These are phyloP conservation scores for Dispira simplex DNA, from an alignment of 192 early-diverging fungal genomes.

Conservation along the genomic window DNA sequence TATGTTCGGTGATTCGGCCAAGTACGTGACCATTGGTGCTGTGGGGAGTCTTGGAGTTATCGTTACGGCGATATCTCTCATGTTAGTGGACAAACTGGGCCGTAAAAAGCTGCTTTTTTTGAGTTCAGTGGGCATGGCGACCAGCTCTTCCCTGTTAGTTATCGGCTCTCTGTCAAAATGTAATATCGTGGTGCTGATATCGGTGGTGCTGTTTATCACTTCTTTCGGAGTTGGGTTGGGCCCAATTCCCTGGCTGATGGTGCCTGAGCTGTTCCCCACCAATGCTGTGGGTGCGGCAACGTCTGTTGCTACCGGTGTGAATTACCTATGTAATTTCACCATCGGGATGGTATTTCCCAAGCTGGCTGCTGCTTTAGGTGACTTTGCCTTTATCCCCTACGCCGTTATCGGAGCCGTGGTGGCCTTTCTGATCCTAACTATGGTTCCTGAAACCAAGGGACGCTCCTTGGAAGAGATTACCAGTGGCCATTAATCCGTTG, in stretches of 20 bases:
- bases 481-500: not conserved
- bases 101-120: conserved; percentile 53
- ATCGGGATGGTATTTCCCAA: conserved; percentile 38
- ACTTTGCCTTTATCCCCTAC: conserved; percentile 37
- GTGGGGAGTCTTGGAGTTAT: conserved; percentile 37
- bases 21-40: conserved; percentile 39
- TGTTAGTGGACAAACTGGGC: conserved; percentile 52
- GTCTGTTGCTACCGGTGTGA: conserved; percentile 30
- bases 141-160: conserved; percentile 16
- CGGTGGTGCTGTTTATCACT: conserved; percentile 35
- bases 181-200: conserved; percentile 16
- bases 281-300: conserved; percentile 32
- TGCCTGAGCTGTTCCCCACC: conserved; percentile 37
- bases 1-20: conserved; percentile 31
- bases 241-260: conserved; percentile 37
- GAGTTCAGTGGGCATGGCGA: conserved; percentile 34
- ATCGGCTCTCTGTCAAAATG: conserved; percentile 14
- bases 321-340: conserved; percentile 33
- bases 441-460: conserved; percentile 40
- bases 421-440: conserved; percentile 21
- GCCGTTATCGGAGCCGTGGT: conserved; percentile 23
- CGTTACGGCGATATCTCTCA: conserved; percentile 36
- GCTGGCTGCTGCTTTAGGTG: conserved; percentile 23
- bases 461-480: conserved; percentile 40
- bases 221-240: conserved; percentile 41